A percentile compares a stretch with the other conserved stretches of the same genome.
Evolutionary conservation across 176 grass and related monocot genomes (phyloP).

Genomic region (Cenchrus purpureus): DNA sequence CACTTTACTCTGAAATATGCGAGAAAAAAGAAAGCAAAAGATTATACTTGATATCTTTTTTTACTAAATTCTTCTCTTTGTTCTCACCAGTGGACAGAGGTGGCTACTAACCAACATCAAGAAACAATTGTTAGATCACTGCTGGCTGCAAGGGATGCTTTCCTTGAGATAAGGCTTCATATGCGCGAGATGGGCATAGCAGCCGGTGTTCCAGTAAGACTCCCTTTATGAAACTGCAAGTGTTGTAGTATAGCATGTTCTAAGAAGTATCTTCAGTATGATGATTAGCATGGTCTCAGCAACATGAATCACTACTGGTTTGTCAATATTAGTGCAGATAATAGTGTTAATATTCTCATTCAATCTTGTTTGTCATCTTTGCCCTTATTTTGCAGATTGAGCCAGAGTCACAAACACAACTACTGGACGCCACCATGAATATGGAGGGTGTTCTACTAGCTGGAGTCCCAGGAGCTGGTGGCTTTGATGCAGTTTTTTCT

Average conservation of each 20-base stretch:
- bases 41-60: slow-evolving; percentile 1
- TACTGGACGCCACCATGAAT: slow-evolving; percentile 83
- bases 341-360: background rate
- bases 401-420: slow-evolving; percentile 76
- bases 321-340: slow-evolving; percentile 26
- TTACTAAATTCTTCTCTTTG: slow-evolving; percentile 23
- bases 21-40: slow-evolving; percentile 22
- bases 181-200: slow-evolving; percentile 84
- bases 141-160: slow-evolving; percentile 67
- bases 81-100: slow-evolving; percentile 72
- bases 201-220: slow-evolving; percentile 88
- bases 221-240: slow-evolving; percentile 26
- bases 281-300: slow-evolving; percentile 2
- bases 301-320: background rate
- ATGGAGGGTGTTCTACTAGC: slow-evolving; percentile 86
- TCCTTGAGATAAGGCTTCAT: slow-evolving; percentile 71
- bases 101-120: slow-evolving; percentile 59
- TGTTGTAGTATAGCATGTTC: slow-evolving; percentile 20
- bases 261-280: slow-evolving; percentile 3
- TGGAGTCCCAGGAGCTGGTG: slow-evolving; percentile 91
- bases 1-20: slow-evolving; percentile 13
- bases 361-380: background rate
- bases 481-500: slow-evolving; percentile 89
- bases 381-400: slow-evolving; percentile 66
- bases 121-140: slow-evolving; percentile 72